Evolutionary conservation across 2,329 filamentous ascomycete genomes (phyloP).

Genomic region (Thielaviopsis euricoi): DNA sequence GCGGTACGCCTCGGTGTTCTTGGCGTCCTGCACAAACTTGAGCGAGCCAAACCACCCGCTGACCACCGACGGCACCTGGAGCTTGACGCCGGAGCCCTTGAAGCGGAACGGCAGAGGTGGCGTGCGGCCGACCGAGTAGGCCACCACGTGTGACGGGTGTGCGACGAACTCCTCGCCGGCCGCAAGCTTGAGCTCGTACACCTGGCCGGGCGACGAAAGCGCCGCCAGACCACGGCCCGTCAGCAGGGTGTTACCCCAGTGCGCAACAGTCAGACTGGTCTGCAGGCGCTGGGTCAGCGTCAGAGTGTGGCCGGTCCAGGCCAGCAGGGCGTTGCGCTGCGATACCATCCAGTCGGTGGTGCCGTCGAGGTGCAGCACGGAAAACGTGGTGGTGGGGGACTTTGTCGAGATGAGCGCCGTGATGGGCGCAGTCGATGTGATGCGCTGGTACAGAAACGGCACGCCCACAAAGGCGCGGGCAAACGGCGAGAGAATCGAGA

Average conservation of each 20-base stretch:
- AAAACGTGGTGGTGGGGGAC: constrained; percentile 71
- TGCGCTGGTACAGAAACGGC: constrained; percentile 85
- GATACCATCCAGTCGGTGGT: constrained; percentile 90
- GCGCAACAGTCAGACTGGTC: constrained; percentile 54
- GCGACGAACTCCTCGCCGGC: constrained; percentile 80
- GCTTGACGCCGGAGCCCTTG: constrained; percentile 51
- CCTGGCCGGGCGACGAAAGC: constrained; percentile 70
- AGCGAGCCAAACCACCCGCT: constrained; percentile 48
- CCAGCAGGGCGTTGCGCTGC: constrained; percentile 75
- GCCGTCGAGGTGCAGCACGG: constrained; percentile 77
- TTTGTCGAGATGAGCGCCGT: constrained; percentile 81
- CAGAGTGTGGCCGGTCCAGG: constrained; percentile 88
- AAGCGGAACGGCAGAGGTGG: constrained; percentile 76
- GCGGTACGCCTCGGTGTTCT: constrained; percentile 57
- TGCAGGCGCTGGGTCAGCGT: constrained; percentile 60
- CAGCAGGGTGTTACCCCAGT: constrained; percentile 83
- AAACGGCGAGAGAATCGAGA: constrained; percentile 74
- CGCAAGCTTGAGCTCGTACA: constrained; percentile 69
- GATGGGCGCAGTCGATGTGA: constrained; percentile 74
- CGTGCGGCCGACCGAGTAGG: constrained; percentile 63
- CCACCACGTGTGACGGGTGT: constrained; percentile 81
- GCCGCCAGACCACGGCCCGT: constrained; percentile 79
- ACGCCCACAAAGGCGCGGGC: constrained; percentile 66
- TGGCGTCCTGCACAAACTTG: constrained; percentile 58
- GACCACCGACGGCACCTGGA: constrained; percentile 60